Evolutionary conservation across 306 rosid species (phyloP).

Genomic region (Morella rubra): DNA sequence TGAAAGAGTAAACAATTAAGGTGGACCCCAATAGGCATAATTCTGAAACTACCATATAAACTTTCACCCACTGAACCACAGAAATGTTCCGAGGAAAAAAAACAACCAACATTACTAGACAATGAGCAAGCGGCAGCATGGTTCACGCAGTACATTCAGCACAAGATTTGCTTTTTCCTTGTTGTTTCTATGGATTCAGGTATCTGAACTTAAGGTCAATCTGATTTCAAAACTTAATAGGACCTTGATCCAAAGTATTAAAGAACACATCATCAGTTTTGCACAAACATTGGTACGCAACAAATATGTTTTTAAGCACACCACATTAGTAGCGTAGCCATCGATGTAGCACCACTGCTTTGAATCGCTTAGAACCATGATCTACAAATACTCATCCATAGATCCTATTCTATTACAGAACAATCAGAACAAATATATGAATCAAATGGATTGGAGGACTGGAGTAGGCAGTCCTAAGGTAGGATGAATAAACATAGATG

Average conservation of each 20-base stretch:
- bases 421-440: too few relatives aligned
- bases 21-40: background rate
- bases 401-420: too few relatives aligned
- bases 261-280: background rate
- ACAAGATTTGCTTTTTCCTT: background rate
- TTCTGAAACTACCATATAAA: background rate
- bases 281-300: background rate
- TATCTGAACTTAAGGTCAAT: background rate
- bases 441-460: too few relatives aligned
- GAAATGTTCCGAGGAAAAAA: background rate
- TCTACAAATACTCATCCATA: too few relatives aligned
- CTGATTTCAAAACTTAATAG: background rate
- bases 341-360: too few relatives aligned
- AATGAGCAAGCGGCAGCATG: background rate
- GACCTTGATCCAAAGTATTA: background rate
- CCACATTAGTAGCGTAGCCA: background rate
- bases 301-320: background rate
- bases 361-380: too few relatives aligned
- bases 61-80: background rate
- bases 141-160: background rate
- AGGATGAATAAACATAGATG: too few relatives aligned
- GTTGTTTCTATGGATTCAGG: background rate
- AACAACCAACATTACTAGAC: background rate
- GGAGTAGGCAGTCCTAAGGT: too few relatives aligned
- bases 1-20: constrained; percentile 34